These are phyloP conservation scores for Linnemannia schmuckeri DNA, from an alignment of 192 early-diverging fungal species.

Conservation along the genomic window DNA sequence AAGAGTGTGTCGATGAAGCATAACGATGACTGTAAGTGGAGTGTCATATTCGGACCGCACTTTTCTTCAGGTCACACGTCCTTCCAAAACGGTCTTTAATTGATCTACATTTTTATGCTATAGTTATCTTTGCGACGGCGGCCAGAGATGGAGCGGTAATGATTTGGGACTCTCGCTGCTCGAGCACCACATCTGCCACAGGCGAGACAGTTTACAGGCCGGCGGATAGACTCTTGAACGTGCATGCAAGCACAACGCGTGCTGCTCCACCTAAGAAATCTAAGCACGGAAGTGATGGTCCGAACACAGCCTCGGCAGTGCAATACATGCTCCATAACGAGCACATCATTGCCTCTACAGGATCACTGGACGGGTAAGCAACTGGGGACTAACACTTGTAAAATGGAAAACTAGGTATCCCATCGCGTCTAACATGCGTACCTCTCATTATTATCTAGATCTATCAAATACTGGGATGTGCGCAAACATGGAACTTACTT, in stretches of 20 bases:
- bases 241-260: constrained; percentile 23
- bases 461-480: constrained; percentile 89
- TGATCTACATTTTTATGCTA: not conserved
- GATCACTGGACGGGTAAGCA: constrained; percentile 74
- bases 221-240: constrained; percentile 39
- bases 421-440: too few relatives aligned
- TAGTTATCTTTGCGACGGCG: constrained; percentile 77
- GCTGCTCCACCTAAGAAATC: constrained; percentile 32
- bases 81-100: not conserved
- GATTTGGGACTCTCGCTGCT: constrained; percentile 84
- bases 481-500: constrained; percentile 62
- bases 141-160: constrained; percentile 81
- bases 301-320: constrained; percentile 65
- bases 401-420: not conserved
- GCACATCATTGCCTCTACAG: constrained; percentile 70
- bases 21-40: constrained; percentile 67
- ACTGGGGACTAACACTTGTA: not conserved
- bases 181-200: constrained; percentile 44
- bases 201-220: constrained; percentile 46
- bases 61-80: not conserved
- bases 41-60: not conserved
- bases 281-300: constrained; percentile 42
- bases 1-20: constrained; percentile 76
- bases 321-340: constrained; percentile 61
- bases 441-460: constrained; percentile 15